These are phyloP conservation scores for Piper longum DNA, from an alignment of 164 flowering plant genomes.

Conservation along the genomic window DNA sequence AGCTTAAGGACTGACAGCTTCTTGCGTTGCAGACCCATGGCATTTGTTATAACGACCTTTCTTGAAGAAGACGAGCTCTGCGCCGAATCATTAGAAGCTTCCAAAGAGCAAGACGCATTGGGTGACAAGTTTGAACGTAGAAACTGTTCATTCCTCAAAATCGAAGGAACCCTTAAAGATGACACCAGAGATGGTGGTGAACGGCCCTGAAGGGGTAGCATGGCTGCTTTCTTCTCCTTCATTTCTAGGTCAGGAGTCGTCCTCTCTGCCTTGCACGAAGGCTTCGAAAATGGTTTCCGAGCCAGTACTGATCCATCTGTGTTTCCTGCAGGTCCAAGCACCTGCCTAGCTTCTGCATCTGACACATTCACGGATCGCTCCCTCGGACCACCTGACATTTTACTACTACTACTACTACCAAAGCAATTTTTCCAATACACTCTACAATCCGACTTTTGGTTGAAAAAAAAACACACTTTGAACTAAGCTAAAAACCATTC, in stretches of 20 bases:
- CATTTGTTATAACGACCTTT: constrained; percentile 20
- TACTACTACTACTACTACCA: no score
- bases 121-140: constrained; percentile 32
- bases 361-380: constrained; percentile 53
- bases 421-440: constrained; percentile 2
- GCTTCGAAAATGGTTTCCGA: constrained; percentile 31
- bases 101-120: constrained; percentile 58
- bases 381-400: constrained; percentile 53
- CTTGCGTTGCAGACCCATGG: constrained; percentile 18
- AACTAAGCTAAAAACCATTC: not conserved
- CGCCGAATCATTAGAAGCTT: constrained; percentile 54
- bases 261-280: constrained; percentile 29
- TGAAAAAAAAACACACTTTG: not conserved
- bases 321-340: constrained; percentile 46
- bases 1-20: constrained; percentile 22
- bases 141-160: constrained; percentile 24
- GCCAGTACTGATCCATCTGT: constrained; percentile 29
- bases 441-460: constrained; percentile 9
- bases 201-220: constrained; percentile 8
- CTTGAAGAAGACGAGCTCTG: constrained; percentile 50
- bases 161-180: constrained; percentile 12
- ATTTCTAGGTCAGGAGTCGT: constrained; percentile 12
- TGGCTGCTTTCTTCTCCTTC: constrained; percentile 18
- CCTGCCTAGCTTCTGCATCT: constrained; percentile 43
- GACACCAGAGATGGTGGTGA: constrained; percentile 16